These are phyloP conservation scores for Amaranthus tricolor DNA, from an alignment of 179 eudicot genomes.

Conservation along the genomic window DNA sequence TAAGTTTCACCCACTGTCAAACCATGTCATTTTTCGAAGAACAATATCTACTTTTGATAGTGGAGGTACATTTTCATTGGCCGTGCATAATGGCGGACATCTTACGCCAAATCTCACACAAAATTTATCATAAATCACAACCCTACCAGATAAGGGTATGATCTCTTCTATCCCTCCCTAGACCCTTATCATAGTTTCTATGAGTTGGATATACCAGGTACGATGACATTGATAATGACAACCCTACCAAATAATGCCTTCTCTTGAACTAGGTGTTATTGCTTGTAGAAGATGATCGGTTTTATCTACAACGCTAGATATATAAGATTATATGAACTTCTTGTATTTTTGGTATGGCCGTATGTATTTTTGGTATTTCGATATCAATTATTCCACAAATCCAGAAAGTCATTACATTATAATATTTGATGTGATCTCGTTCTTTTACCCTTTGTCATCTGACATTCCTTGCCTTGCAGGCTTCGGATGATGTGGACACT, in stretches of 20 bases:
- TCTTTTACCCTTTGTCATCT: conserved; percentile 1
- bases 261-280: background rate
- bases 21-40: background rate
- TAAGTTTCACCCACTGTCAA: background rate
- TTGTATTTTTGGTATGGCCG: background rate
- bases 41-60: background rate
- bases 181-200: too few relatives aligned
- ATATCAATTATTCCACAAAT: too few relatives aligned
- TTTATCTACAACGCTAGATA: background rate
- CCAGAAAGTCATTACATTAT: too few relatives aligned
- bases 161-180: too few relatives aligned
- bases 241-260: too few relatives aligned
- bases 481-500: conserved; percentile 58
- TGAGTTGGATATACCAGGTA: too few relatives aligned
- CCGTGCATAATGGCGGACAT: background rate
- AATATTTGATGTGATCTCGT: background rate
- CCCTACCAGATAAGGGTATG: too few relatives aligned
- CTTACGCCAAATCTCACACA: background rate
- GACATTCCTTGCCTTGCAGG: conserved; percentile 39
- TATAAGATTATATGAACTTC: background rate
- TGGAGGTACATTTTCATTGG: background rate
- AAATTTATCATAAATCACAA: background rate
- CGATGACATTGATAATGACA: too few relatives aligned
- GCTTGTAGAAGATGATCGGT: background rate
- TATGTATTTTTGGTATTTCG: background rate